Percentiles rank a stretch among this genome's conserved stretches.
phyloP scores from a whole-genome alignment of 352 stramenopile species.

The Phytophthora agathidicida region DNA sequence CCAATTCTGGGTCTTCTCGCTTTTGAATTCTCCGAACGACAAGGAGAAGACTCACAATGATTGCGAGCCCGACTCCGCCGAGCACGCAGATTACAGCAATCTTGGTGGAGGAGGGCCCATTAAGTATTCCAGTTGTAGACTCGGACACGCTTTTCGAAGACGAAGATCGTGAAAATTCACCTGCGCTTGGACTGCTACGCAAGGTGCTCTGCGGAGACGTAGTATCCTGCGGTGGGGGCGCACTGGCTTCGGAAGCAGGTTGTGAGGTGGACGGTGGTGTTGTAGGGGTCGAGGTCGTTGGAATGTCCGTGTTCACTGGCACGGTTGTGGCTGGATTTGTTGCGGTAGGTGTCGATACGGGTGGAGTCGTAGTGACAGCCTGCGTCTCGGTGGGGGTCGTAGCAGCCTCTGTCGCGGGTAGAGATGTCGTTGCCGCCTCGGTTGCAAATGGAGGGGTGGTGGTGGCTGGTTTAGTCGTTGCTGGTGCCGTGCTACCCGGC shows the following conservation, averaged over 20 bases:
- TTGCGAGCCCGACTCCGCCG: constrained; percentile 18
- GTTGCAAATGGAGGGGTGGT: constrained; percentile 8
- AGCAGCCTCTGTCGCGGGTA: constrained; percentile 17
- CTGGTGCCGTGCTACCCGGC: constrained; percentile 1
- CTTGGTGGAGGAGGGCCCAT: constrained; percentile 23
- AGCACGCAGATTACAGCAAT: constrained; percentile 25
- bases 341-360: constrained; percentile 3
- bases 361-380: constrained; percentile 1
- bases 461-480: constrained; percentile 6
- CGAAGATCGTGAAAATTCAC: constrained; percentile 16
- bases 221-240: constrained; percentile 4
- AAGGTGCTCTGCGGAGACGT: constrained; percentile 12
- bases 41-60: constrained; percentile 38
- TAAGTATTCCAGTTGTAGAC: constrained; percentile 9
- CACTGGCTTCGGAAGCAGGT: constrained; percentile 1
- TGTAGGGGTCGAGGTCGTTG: constrained; percentile 10
- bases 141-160: constrained; percentile 12
- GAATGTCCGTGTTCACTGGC: background rate
- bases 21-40: constrained; percentile 25
- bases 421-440: constrained; percentile 2
- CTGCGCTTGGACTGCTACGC: no score
- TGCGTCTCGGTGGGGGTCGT: constrained; percentile 7
- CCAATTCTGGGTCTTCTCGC: constrained; percentile 9
- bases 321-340: background rate
- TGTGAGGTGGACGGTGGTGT: constrained; percentile 1